These are phyloP conservation scores for Silybum marianum DNA, from an alignment of 129 eudicot genomes.

Conservation along the genomic window DNA sequence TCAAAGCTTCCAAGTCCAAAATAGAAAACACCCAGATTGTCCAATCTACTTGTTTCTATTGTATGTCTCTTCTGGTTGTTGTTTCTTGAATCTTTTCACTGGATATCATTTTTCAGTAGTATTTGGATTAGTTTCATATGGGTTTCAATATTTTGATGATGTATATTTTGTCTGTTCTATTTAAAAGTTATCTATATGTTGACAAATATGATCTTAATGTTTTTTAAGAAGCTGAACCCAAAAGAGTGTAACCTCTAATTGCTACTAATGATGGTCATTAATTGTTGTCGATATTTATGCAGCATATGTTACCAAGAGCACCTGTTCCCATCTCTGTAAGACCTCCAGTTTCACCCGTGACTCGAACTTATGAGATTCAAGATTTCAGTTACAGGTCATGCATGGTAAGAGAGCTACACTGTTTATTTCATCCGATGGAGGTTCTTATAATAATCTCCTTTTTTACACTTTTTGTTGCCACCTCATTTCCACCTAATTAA, in stretches of 20 bases:
- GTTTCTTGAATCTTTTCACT: too few species aligned
- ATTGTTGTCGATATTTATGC: conserved; percentile 12
- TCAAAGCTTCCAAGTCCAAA: too few species aligned
- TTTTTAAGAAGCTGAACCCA: background rate
- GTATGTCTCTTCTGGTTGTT: too few species aligned
- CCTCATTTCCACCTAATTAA: too few species aligned
- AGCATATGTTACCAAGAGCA: conserved; percentile 29
- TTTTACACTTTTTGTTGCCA: too few species aligned
- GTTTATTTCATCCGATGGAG: background rate
- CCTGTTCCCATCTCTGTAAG: conserved; percentile 27
- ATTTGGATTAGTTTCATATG: background rate
- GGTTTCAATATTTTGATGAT: background rate
- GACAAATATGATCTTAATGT: background rate
- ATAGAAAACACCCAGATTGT: too few species aligned
- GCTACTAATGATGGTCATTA: background rate
- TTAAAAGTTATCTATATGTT: background rate
- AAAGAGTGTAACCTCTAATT: background rate
- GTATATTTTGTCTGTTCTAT: too few species aligned
- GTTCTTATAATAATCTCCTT: too few species aligned
- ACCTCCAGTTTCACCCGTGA: conserved; percentile 49
- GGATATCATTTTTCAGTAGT: background rate
- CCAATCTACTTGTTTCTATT: too few species aligned
- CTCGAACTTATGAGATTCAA: conserved; percentile 15
- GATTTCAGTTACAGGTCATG: conserved; percentile 9
- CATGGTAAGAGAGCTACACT: conserved; percentile 32